Conservation (phyloP, 805 yeast species). For the Nakazawaea molendinolei region DNA sequence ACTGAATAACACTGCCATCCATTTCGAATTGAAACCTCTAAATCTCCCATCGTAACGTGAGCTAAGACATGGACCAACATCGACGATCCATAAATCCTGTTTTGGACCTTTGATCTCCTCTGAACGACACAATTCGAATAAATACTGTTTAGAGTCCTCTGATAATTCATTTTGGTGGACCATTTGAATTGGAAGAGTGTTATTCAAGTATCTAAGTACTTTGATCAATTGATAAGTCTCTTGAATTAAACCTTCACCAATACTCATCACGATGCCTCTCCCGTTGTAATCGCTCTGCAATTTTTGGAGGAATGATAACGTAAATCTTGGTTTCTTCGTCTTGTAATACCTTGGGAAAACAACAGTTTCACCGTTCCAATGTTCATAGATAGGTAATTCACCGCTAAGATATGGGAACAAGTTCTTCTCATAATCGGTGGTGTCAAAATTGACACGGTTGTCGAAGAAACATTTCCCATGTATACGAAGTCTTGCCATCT, state of each 20-base stretch:
- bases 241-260: constrained; percentile 35
- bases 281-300: constrained; percentile 29
- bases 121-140: constrained; percentile 30
- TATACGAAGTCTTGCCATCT: constrained; percentile 4
- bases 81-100: constrained; percentile 26
- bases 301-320: constrained; percentile 19
- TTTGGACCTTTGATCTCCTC: constrained; percentile 21
- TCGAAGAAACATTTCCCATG: constrained; percentile 11
- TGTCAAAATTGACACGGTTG: constrained; percentile 3
- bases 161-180: constrained; percentile 36
- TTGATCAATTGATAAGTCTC: constrained; percentile 42
- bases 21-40: constrained; percentile 32
- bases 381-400: constrained; percentile 29
- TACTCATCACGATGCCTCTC: constrained; percentile 50
- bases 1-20: constrained; percentile 51
- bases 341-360: constrained; percentile 4
- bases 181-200: constrained; percentile 42
- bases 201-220: constrained; percentile 42
- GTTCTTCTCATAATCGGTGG: constrained; percentile 9
- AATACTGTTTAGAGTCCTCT: constrained; percentile 22
- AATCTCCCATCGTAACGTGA: constrained; percentile 20
- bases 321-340: not conserved
- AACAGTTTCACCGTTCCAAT: constrained; percentile 20
- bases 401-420: constrained; percentile 38
- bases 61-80: constrained; percentile 22